Evolutionary conservation across 129 eudicot genomes (phyloP).

Genomic region (Artemisia annua): DNA sequence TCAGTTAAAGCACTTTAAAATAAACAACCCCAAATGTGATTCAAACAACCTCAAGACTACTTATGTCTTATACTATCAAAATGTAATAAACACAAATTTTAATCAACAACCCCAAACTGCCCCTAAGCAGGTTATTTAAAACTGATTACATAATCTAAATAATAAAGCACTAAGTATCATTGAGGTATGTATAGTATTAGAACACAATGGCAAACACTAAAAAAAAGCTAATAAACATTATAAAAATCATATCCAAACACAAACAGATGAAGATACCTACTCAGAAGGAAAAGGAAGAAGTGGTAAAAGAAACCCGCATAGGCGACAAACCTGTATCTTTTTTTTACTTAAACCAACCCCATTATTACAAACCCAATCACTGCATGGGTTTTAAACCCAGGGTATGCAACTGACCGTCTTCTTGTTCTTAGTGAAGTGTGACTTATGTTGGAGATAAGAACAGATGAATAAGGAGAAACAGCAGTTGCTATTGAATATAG

Average conservation of each 20-base stretch:
- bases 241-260: no score
- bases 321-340: neutral
- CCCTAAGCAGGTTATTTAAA: no score
- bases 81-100: no score
- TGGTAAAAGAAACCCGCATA: conserved; percentile 40
- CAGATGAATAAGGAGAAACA: conserved; percentile 5
- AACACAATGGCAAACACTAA: neutral
- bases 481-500: neutral
- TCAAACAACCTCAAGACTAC: no score
- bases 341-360: neutral
- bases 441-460: conserved; percentile 7
- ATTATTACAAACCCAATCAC: no score
- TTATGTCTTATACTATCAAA: no score
- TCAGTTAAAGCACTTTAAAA: no score
- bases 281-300: conserved; percentile 56
- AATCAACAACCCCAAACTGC: no score
- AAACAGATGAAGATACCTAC: conserved; percentile 29
- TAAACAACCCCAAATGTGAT: no score
- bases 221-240: neutral
- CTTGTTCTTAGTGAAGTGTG: conserved; percentile 14
- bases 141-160: no score
- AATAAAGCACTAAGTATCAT: no score
- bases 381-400: neutral
- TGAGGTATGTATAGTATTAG: no score
- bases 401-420: conserved; percentile 22